Evolutionary conservation across 441 rosid genomes (phyloP).

Genomic region (Gossypium gossypioides): DNA sequence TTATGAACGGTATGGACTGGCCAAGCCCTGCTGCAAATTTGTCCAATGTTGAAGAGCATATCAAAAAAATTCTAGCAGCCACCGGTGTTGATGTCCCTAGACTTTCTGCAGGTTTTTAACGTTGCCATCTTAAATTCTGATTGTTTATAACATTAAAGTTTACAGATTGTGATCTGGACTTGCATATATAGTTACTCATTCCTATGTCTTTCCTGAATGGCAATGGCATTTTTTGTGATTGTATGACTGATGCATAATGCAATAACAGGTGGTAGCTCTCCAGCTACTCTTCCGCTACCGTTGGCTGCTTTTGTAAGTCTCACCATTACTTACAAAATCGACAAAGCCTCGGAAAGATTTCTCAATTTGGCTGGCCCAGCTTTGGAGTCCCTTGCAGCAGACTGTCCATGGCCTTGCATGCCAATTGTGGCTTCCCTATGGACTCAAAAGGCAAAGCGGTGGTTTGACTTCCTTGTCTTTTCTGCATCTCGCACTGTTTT

Average conservation of each 20-base stretch:
- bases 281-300: constrained; percentile 63
- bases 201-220: not conserved
- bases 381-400: constrained; percentile 67
- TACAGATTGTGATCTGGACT: not conserved
- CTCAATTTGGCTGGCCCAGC: constrained; percentile 76
- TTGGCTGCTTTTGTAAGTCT: constrained; percentile 75
- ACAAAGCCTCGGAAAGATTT: constrained; percentile 63
- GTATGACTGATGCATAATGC: constrained; percentile 20
- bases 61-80: constrained; percentile 52
- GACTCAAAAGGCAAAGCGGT: constrained; percentile 81
- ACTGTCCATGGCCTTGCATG: constrained; percentile 84
- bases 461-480: constrained; percentile 69
- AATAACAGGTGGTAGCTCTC: constrained; percentile 47
- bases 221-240: not conserved
- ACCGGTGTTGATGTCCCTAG: constrained; percentile 68
- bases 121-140: not conserved
- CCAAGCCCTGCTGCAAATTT: constrained; percentile 73
- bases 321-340: constrained; percentile 67
- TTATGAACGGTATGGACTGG: constrained; percentile 77
- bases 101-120: constrained; percentile 52
- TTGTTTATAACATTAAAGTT: not conserved
- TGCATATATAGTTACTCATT: not conserved
- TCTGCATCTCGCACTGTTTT: constrained; percentile 77
- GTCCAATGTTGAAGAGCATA: constrained; percentile 57
- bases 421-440: constrained; percentile 69